These are phyloP conservation scores for Phyllosticta citriasiana DNA, from an alignment of 2,329 filamentous ascomycete genomes.

Conservation along the genomic window DNA sequence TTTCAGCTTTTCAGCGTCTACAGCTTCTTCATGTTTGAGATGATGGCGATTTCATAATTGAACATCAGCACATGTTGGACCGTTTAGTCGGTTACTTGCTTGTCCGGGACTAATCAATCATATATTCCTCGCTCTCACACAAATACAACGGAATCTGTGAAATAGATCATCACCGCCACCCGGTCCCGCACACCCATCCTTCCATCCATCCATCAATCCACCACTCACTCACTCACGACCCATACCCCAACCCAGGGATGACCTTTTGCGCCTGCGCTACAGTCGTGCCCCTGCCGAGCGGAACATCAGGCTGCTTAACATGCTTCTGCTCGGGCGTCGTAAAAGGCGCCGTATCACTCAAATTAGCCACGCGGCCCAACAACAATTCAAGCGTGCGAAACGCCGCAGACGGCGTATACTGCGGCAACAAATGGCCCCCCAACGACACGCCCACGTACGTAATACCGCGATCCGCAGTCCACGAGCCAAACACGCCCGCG, in stretches of 20 bases:
- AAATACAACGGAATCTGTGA: no score
- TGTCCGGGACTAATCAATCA: no score
- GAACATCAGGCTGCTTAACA: background rate
- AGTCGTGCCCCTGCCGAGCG: background rate
- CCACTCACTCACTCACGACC: background rate
- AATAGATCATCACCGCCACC: no score
- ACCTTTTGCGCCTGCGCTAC: background rate
- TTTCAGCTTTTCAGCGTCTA: no score
- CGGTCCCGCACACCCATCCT: background rate
- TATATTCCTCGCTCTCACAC: no score
- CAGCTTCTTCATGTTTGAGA: no score
- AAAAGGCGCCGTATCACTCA: background rate
- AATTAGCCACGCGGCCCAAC: background rate
- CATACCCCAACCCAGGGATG: background rate
- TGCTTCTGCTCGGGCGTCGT: slow-evolving; percentile 13
- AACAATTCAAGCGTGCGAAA: slow-evolving; percentile 1
- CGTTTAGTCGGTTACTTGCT: no score
- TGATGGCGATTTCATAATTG: no score
- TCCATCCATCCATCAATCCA: background rate
- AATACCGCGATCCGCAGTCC: slow-evolving; percentile 1
- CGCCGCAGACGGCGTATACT: background rate
- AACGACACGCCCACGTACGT: slow-evolving; percentile 3
- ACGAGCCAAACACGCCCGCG: slow-evolving; percentile 2
- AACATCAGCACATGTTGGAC: no score
- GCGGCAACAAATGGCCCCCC: slow-evolving; percentile 1